Evolutionary conservation across 208 protist genomes (phyloP).

Genomic region (Spongospora subterranea): DNA sequence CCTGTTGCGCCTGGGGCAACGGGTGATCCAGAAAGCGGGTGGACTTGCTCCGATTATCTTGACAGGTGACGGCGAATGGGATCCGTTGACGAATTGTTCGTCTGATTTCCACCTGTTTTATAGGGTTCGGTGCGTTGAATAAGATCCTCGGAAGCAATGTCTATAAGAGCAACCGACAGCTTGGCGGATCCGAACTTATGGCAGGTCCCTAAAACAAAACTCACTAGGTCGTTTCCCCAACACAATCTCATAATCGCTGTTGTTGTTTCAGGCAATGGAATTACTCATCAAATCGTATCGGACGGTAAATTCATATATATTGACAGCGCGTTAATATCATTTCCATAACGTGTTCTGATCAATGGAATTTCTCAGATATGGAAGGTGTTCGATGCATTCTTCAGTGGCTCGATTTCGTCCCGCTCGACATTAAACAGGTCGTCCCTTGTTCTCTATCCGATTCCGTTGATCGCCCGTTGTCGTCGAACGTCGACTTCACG

Average conservation of each 20-base stretch:
- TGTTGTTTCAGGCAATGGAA: slow-evolving; percentile 85
- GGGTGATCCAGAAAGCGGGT: slow-evolving; percentile 85
- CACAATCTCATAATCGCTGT: background rate
- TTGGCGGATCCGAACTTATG: slow-evolving; percentile 95
- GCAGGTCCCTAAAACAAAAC: background rate
- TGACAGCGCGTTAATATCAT: background rate
- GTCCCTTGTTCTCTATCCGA: background rate
- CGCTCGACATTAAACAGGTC: background rate
- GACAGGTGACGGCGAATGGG: background rate
- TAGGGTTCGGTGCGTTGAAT: slow-evolving; percentile 77
- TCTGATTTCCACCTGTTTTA: background rate
- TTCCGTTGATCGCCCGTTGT: slow-evolving; percentile 42
- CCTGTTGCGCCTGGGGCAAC: slow-evolving; percentile 93
- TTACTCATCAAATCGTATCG: slow-evolving; percentile 85
- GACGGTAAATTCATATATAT: background rate
- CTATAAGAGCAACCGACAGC: slow-evolving; percentile 93
- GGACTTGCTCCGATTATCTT: slow-evolving; percentile 21
- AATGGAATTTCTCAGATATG: background rate
- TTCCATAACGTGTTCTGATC: too few species aligned
- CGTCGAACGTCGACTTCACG: background rate
- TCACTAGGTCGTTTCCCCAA: too few species aligned
- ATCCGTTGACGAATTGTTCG: background rate
- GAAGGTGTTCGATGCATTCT: slow-evolving; percentile 15
- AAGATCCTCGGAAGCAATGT: slow-evolving; percentile 92
- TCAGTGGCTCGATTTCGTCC: background rate